Conservation (phyloP, 2,329 filamentous ascomycete species). For the Paraphoma sp. region DNA sequence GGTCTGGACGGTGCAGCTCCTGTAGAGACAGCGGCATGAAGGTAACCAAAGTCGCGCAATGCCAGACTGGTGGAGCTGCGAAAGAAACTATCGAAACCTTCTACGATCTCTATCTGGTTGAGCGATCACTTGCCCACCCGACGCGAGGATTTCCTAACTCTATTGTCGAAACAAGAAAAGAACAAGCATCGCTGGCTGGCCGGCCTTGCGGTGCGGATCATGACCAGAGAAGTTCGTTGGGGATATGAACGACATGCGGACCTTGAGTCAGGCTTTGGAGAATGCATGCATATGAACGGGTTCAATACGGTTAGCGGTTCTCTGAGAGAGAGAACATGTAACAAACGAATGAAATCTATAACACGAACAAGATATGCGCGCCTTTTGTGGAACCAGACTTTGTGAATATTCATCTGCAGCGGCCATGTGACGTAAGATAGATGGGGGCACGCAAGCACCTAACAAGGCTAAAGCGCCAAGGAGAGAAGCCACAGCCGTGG, state of each 20-base stretch:
- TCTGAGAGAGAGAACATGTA: not conserved
- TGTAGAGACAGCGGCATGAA: constrained; percentile 23
- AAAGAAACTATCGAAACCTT: not conserved
- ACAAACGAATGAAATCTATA: not conserved
- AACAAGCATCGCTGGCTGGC: too few relatives aligned
- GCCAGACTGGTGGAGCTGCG: not conserved
- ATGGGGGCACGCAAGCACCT: too few relatives aligned
- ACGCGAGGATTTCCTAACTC: too few relatives aligned
- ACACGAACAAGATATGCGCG: not conserved
- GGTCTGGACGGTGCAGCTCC: constrained; percentile 27
- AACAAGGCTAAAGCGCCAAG: constrained; percentile 7
- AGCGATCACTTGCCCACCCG: too few relatives aligned
- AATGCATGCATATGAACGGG: not conserved
- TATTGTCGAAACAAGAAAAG: too few relatives aligned
- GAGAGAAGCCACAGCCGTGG: constrained; percentile 22
- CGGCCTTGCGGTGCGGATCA: not conserved
- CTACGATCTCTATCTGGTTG: too few relatives aligned
- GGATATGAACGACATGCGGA: not conserved
- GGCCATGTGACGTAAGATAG: not conserved
- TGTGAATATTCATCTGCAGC: too few relatives aligned
- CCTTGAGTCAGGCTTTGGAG: not conserved
- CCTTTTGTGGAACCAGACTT: too few relatives aligned
- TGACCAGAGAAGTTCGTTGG: not conserved
- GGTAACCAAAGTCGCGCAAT: not conserved
- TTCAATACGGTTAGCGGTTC: not conserved